Evolutionary conservation across 1,139 yeast species (phyloP), one percentile per base, ranked within the genome.

Genomic region (Blastobotrys raffinosifermentans): DNA sequence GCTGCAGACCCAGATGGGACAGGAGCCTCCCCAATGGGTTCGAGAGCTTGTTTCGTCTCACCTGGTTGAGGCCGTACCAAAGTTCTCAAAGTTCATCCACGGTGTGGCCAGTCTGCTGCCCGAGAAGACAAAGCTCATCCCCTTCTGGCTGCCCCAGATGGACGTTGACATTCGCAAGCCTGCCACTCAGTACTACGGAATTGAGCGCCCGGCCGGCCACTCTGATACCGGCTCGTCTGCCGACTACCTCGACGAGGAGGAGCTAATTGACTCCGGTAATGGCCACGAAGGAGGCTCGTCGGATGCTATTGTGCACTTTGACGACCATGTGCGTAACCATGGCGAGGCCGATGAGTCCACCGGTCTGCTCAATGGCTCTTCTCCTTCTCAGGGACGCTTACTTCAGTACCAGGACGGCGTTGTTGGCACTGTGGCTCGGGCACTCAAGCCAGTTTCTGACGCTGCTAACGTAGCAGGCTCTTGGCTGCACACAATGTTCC

Each of bases 111-210:
- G 91, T 19, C 69, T 91, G 52, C 66, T 91, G 50, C 91, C 95
- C 9, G 93, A 86, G 30, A 75, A 71, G 60, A 87, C 86, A 31
- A 73, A 78, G 39, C 72, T 86, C 48, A 80, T 91, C 53, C 98
- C 98, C 37, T 91, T 85, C 65, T 91, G 98, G 98, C 70, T 80
- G 49, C 96, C 97, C n/a, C 98, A 91, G 65, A 91, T 91, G 98
- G 85, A 77, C 49, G 81, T 81, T 36, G 98, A 91, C 58, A 91
- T 91, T 50, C 79, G 94, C 59, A 91, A 91, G 61, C 96, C 96
- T 22, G 77, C 80, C 46, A 65, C 75, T 26, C 76, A 75, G 54
- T 75, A 73, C 46, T 77, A 75, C 51, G 94, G 94, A 51, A 73
- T 75, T 40, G 68, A 64, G 44, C 65, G 80, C 21, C 78, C 79